Percentiles rank a stretch among this genome's conserved stretches.
Evolutionary conservation across 768 basidiomycete species (phyloP).

Genomic region (Suillus cothurnatus): DNA sequence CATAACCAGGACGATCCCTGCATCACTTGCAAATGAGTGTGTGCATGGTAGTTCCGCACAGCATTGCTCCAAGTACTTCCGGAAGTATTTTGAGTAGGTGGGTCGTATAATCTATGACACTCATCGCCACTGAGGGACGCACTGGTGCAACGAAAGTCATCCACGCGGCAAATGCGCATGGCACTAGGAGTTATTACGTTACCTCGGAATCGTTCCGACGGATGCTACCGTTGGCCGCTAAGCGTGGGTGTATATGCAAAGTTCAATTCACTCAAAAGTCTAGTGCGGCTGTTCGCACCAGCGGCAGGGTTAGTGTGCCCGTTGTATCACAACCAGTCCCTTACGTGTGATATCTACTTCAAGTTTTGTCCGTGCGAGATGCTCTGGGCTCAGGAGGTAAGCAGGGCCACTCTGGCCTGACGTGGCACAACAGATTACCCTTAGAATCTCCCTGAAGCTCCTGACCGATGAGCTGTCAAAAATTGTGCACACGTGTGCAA

Average conservation of each 20-base stretch:
- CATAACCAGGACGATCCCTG: neutral
- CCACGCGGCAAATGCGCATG: neutral
- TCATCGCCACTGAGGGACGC: neutral
- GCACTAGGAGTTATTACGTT: neutral
- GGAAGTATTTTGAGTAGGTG: constrained; percentile 21
- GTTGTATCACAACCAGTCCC: neutral
- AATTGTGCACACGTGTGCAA: constrained; percentile 3
- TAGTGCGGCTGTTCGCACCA: neutral
- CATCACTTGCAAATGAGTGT: constrained; percentile 12
- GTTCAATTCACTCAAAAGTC: constrained; percentile 4
- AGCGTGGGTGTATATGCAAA: neutral
- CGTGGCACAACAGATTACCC: constrained; percentile 6
- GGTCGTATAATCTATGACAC: neutral
- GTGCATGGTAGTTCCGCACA: neutral
- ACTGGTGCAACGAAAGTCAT: neutral
- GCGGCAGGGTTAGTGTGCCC: neutral
- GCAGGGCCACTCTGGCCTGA: neutral
- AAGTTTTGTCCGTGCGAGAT: neutral
- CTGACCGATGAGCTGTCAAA: neutral
- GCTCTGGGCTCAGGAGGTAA: neutral
- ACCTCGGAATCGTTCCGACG: neutral
- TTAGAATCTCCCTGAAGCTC: neutral
- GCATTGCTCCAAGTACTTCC: constrained; percentile 13
- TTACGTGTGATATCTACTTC: constrained; percentile 1
- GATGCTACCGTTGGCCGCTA: neutral